Evolutionary conservation across 805 yeast species (phyloP).

Genomic region (Pichia eremophila): DNA sequence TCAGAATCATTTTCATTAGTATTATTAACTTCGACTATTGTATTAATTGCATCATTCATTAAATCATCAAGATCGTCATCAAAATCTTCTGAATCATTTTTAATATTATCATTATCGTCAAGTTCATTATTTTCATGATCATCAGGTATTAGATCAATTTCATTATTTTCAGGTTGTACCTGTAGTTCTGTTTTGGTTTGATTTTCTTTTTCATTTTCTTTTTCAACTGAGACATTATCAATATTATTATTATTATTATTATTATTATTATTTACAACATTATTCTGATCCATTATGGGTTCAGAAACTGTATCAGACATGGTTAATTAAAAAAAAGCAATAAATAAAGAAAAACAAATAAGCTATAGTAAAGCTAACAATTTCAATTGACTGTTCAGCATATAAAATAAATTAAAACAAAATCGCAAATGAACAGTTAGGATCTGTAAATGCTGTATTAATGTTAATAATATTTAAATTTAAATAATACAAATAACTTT

Average conservation of each 20-base stretch:
- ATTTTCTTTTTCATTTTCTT: too few species aligned
- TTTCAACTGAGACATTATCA: not conserved
- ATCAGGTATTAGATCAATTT: not conserved
- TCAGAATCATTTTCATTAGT: too few species aligned
- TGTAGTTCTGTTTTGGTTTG: not conserved
- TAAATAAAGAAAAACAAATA: too few species aligned
- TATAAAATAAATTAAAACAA: too few species aligned
- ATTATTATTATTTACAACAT: not conserved
- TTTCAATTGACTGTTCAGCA: too few species aligned
- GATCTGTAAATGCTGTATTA: too few species aligned
- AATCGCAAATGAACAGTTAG: too few species aligned
- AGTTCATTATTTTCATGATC: not conserved
- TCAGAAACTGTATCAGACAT: not conserved
- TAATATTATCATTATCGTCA: not conserved
- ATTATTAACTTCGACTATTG: too few species aligned
- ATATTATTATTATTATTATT: not conserved
- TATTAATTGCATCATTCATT: not conserved
- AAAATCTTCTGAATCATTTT: not conserved
- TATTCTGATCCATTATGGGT: not conserved
- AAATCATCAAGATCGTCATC: not conserved
- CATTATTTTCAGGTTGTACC: not conserved
- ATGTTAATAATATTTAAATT: too few species aligned
- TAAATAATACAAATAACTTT: too few species aligned
- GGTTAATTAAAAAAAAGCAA: too few species aligned
- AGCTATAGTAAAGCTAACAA: too few species aligned